Percentiles rank a stretch among this genome's conserved stretches.
These are phyloP conservation scores for Russula lepida DNA, from an alignment of 768 basidiomycete species.

Conservation along the genomic window DNA sequence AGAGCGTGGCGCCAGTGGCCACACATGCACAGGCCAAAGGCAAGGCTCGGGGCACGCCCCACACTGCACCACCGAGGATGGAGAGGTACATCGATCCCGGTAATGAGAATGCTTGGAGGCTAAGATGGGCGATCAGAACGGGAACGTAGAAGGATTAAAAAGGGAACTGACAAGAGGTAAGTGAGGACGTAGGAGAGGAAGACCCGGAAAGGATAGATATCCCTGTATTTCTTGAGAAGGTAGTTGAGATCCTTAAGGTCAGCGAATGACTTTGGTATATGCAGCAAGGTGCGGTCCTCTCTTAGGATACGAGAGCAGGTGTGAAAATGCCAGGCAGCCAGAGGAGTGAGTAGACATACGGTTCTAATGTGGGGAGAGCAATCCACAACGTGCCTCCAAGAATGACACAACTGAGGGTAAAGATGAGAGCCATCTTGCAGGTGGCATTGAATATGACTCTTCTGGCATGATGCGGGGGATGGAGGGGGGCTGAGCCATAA, in stretches of 20 bases:
- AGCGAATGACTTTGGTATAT: conserved; percentile 80
- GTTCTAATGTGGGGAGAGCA: conserved; percentile 69
- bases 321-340: neutral
- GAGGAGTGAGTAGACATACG: conserved; percentile 40
- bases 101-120: conserved; percentile 92
- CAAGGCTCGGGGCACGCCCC: conserved; percentile 80
- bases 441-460: conserved; percentile 71
- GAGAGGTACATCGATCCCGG: conserved; percentile 98
- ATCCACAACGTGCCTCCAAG: conserved; percentile 76
- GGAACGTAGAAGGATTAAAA: conserved; percentile 7
- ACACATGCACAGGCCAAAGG: conserved; percentile 90
- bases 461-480: conserved; percentile 35
- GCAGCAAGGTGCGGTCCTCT: conserved; percentile 64
- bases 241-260: conserved; percentile 80
- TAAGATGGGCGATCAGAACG: conserved; percentile 28
- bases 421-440: conserved; percentile 75
- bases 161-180: conserved; percentile 76
- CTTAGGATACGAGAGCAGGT: conserved; percentile 33
- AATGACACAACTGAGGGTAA: conserved; percentile 55
- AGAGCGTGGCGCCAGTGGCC: conserved; percentile 82
- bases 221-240: conserved; percentile 86
- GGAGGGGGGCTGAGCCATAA: conserved; percentile 23
- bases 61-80: conserved; percentile 92
- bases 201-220: conserved; percentile 79
- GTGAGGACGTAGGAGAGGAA: conserved; percentile 81